Conservation (phyloP, 1,284 basidiomycete genomes). For the Stygiomarasmius scandens region DNA sequence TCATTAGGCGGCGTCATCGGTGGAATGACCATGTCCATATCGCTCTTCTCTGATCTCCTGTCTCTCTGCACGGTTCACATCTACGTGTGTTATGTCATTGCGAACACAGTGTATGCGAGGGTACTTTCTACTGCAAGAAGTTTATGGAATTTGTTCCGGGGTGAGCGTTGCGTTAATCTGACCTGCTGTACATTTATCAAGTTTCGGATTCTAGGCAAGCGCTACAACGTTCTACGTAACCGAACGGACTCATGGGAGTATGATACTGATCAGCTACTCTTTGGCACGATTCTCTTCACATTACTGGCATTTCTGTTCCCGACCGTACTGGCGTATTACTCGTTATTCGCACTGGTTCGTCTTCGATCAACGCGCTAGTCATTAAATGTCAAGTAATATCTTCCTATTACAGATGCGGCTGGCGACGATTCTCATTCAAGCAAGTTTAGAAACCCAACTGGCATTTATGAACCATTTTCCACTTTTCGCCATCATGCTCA, state of each 20-base stretch:
- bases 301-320: slow-evolving; percentile 90
- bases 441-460: slow-evolving; percentile 62
- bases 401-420: slow-evolving; percentile 58
- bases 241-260: slow-evolving; percentile 90
- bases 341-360: slow-evolving; percentile 74
- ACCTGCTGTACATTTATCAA: not conserved
- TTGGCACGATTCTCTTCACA: slow-evolving; percentile 95
- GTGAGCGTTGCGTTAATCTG: slow-evolving; percentile 41
- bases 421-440: slow-evolving; percentile 59
- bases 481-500: slow-evolving; percentile 84
- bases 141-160: slow-evolving; percentile 94
- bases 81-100: slow-evolving; percentile 69
- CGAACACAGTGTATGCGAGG: slow-evolving; percentile 65
- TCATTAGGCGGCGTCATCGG: slow-evolving; percentile 64
- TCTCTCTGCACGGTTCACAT: slow-evolving; percentile 76
- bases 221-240: slow-evolving; percentile 81
- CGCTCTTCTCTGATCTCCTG: slow-evolving; percentile 69
- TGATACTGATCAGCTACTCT: slow-evolving; percentile 90
- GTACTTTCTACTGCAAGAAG: slow-evolving; percentile 66
- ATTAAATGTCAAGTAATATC: not conserved
- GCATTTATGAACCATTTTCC: slow-evolving; percentile 90
- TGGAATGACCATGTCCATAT: slow-evolving; percentile 65
- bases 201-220: slow-evolving; percentile 62
- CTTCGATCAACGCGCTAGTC: not conserved
- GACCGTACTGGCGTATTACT: slow-evolving; percentile 86